Conservation (phyloP, 2,329 filamentous ascomycete genomes). For the Arthroderma sp. region DNA sequence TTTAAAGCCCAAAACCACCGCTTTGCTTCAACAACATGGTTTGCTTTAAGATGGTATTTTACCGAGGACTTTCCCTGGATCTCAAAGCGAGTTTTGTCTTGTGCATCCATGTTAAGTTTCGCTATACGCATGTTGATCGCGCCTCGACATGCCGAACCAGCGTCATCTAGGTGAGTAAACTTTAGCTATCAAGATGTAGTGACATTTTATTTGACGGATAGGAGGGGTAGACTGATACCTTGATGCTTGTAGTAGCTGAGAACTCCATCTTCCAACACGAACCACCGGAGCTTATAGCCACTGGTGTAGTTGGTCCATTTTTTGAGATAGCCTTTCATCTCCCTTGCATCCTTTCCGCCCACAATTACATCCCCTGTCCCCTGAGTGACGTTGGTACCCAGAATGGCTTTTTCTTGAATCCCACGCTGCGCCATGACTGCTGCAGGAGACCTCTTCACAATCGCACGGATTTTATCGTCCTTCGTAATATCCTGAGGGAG, state of each 20-base stretch:
- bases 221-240: constrained; percentile 26
- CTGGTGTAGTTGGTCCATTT: constrained; percentile 99
- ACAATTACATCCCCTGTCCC: constrained; percentile 39
- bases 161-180: constrained; percentile 51
- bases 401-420: constrained; percentile 92
- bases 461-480: constrained; percentile 74
- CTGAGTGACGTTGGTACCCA: constrained; percentile 56
- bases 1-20: constrained; percentile 98
- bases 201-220: not conserved
- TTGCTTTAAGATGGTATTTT: constrained; percentile 95
- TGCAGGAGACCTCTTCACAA: constrained; percentile 87
- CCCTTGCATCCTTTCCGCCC: constrained; percentile 72
- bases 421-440: constrained; percentile 87
- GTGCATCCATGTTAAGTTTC: constrained; percentile 83
- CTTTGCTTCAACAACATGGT: constrained; percentile 95
- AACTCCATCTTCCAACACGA: constrained; percentile 92
- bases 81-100: constrained; percentile 95
- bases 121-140: constrained; percentile 99
- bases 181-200: not conserved
- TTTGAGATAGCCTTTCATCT: constrained; percentile 98
- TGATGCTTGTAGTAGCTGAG: constrained; percentile 99
- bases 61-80: constrained; percentile 97
- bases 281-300: constrained; percentile 94
- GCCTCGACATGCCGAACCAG: constrained; percentile 86
- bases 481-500: constrained; percentile 93